These are phyloP conservation scores for Oryza glaberrima DNA, from an alignment of 176 grass and related monocot species.

Conservation along the genomic window DNA sequence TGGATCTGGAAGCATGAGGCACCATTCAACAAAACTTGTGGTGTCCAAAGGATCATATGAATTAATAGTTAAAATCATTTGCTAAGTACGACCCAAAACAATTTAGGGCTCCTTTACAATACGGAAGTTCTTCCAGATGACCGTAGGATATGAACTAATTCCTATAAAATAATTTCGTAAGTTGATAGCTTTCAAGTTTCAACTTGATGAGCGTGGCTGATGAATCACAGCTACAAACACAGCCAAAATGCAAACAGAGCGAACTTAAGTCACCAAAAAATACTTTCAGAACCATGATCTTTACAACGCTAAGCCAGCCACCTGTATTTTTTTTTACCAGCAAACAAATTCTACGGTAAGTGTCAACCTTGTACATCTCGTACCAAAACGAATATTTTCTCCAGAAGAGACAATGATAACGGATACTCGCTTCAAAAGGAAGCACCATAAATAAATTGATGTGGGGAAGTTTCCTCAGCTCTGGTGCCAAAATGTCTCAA, in stretches of 20 bases:
- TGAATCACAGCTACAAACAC: background rate
- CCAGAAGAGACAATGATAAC: background rate
- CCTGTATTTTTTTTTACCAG: constrained; percentile 24
- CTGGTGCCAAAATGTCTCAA: constrained; percentile 51
- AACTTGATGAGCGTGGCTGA: background rate
- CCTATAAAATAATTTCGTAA: no score
- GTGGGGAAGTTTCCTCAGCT: constrained; percentile 22
- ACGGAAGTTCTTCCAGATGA: no score
- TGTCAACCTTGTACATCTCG: constrained; percentile 46
- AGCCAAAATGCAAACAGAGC: background rate
- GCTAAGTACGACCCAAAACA: no score
- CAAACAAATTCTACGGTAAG: constrained; percentile 27
- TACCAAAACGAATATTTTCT: constrained; percentile 46
- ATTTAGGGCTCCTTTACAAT: no score
- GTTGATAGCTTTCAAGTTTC: background rate
- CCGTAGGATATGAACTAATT: no score
- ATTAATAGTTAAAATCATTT: no score
- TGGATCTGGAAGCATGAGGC: no score
- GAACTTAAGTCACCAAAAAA: background rate
- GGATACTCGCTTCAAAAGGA: constrained; percentile 35
- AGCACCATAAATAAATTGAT: constrained; percentile 45
- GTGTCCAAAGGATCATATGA: no score
- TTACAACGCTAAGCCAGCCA: constrained; percentile 26
- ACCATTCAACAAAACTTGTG: no score
- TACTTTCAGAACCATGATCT: background rate